Evolutionary conservation across 371 early-diverging fungal genomes (phyloP).

Genomic region (Apophysomyces elegans): DNA sequence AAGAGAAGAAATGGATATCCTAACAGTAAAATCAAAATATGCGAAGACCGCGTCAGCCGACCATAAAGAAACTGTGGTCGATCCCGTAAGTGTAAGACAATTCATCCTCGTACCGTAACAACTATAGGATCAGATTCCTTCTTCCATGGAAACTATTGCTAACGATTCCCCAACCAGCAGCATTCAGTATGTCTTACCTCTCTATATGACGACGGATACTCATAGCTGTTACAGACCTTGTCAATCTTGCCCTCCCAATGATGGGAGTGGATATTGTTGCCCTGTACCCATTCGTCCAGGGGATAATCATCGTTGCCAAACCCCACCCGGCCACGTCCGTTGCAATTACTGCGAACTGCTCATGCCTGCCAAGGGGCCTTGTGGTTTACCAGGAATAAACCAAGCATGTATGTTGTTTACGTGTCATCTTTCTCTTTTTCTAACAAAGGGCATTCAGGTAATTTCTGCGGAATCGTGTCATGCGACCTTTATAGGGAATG

Average conservation of each 20-base stretch:
- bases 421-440: not conserved
- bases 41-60: not conserved
- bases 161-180: too few relatives aligned
- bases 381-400: slow-evolving; percentile 17
- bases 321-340: slow-evolving; percentile 20
- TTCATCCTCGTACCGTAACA: too few relatives aligned
- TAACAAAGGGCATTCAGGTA: slow-evolving; percentile 13
- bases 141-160: too few relatives aligned
- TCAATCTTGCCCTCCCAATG: slow-evolving; percentile 15
- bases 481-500: slow-evolving; percentile 29
- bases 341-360: slow-evolving; percentile 20
- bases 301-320: not conserved
- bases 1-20: not conserved
- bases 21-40: too few relatives aligned
- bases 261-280: slow-evolving; percentile 14
- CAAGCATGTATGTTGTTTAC: slow-evolving; percentile 17
- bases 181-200: too few relatives aligned
- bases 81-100: too few relatives aligned
- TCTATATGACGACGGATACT: not conserved
- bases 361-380: slow-evolving; percentile 20
- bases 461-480: slow-evolving; percentile 27
- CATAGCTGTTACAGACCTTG: slow-evolving; percentile 15
- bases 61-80: not conserved
- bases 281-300: slow-evolving; percentile 13
- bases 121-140: too few relatives aligned